phyloP scores from a whole-genome alignment of 169 alveolate genomes.

The Babesia caballi region DNA sequence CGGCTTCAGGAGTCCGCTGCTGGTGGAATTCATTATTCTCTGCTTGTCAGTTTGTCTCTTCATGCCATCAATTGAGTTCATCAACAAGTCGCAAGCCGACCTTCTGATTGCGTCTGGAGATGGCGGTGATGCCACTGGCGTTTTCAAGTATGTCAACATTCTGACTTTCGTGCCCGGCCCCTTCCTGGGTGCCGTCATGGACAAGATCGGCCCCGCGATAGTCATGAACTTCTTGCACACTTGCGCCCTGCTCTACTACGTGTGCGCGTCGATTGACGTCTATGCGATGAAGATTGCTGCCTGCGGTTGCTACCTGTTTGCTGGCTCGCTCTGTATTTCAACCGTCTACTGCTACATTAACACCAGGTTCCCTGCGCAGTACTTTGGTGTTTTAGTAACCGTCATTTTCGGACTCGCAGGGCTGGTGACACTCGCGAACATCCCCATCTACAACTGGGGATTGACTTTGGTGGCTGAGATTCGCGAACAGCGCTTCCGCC shows the following conservation, averaged over 20 bases:
- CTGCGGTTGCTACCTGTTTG: conserved; percentile 38
- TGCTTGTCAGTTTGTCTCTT: background rate
- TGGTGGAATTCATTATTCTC: conserved; percentile 17
- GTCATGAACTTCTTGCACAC: conserved; percentile 33
- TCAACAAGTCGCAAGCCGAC: conserved; percentile 50
- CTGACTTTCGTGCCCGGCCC: conserved; percentile 51
- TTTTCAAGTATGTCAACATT: conserved; percentile 20
- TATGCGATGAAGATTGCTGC: conserved; percentile 49
- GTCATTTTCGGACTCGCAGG: conserved; percentile 26
- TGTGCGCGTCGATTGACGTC: conserved; percentile 10
- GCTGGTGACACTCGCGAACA: conserved; percentile 20
- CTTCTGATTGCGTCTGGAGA: conserved; percentile 20
- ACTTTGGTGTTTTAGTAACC: conserved; percentile 31
- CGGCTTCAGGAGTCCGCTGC: background rate
- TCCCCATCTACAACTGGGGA: conserved; percentile 38
- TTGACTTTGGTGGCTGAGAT: background rate
- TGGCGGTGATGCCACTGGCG: conserved; percentile 23
- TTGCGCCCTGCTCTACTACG: conserved; percentile 14
- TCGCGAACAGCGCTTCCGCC: conserved; percentile 39
- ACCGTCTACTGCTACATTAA: conserved; percentile 43
- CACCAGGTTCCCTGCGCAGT: conserved; percentile 22
- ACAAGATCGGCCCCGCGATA: conserved; percentile 38
- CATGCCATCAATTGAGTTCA: conserved; percentile 33
- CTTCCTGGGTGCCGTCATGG: conserved; percentile 44
- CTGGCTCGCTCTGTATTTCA: conserved; percentile 40